These are phyloP conservation scores for Solanum bulbocastanum DNA, from an alignment of 257 asterid genomes.

Conservation along the genomic window DNA sequence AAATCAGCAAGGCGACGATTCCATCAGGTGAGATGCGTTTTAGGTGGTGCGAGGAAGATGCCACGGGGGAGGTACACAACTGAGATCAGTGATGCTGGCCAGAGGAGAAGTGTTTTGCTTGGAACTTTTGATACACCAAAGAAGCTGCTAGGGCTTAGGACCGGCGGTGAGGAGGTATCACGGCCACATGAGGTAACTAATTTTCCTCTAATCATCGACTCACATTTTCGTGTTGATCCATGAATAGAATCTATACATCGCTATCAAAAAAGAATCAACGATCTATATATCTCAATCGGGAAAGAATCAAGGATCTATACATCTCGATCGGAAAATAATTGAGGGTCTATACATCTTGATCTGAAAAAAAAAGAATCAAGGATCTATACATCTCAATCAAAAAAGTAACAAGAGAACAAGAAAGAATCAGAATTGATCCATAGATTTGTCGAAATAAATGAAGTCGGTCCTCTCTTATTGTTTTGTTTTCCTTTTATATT, in stretches of 20 bases:
- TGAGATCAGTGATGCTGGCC: conserved; percentile 3
- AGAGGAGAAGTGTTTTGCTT: neutral
- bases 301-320: neutral
- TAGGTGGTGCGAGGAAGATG: neutral
- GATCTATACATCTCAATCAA: neutral
- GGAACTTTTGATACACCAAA: neutral
- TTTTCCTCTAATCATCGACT: no score
- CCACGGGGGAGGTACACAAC: neutral
- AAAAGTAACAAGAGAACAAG: neutral
- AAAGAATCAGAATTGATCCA: neutral
- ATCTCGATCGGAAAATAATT: neutral
- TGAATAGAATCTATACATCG: neutral
- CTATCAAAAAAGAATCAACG: neutral
- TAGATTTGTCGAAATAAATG: no score
- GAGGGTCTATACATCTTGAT: neutral
- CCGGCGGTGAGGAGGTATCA: neutral
- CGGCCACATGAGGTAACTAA: no score
- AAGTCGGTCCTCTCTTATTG: neutral
- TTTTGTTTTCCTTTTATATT: neutral
- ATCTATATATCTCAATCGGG: neutral
- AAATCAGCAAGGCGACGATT: neutral
- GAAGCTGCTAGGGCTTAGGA: conserved; percentile 6
- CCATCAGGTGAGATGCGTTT: neutral
- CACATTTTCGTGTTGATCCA: neutral
- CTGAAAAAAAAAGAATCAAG: no score